These are phyloP conservation scores for Termitomyces bulborhizus DNA, from an alignment of 768 basidiomycete genomes.

Conservation along the genomic window DNA sequence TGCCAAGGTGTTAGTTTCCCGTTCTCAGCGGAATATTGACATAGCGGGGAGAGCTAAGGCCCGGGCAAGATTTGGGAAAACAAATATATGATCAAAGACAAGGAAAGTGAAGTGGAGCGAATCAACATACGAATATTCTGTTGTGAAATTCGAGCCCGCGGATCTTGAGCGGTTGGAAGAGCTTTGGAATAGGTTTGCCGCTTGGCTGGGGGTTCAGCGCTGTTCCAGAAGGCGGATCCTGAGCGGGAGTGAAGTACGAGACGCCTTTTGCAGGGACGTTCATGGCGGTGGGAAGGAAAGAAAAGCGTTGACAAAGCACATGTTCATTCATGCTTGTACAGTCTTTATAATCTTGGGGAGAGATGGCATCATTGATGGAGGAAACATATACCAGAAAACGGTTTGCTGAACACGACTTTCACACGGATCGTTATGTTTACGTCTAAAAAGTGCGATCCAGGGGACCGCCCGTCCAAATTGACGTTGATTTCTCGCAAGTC, in stretches of 20 bases:
- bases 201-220: constrained; percentile 32
- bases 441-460: no score
- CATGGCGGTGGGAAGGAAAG: constrained; percentile 8
- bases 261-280: constrained; percentile 12
- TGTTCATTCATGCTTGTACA: no score
- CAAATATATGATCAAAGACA: background rate
- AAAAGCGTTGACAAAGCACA: background rate
- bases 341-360: no score
- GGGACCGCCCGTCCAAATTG: no score
- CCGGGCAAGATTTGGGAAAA: no score
- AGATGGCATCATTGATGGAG: no score
- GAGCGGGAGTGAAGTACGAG: constrained; percentile 39
- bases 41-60: constrained; percentile 44
- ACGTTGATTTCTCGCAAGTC: no score
- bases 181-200: constrained; percentile 24
- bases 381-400: no score
- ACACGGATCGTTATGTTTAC: no score
- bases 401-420: no score
- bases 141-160: constrained; percentile 48
- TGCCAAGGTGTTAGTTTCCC: constrained; percentile 53
- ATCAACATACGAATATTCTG: constrained; percentile 41
- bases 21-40: constrained; percentile 55
- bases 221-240: constrained; percentile 37
- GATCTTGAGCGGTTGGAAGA: constrained; percentile 53
- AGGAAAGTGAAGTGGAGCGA: background rate